Evolutionary conservation across 1,284 basidiomycete species (phyloP).

Genomic region (Trichosporon inkin): DNA sequence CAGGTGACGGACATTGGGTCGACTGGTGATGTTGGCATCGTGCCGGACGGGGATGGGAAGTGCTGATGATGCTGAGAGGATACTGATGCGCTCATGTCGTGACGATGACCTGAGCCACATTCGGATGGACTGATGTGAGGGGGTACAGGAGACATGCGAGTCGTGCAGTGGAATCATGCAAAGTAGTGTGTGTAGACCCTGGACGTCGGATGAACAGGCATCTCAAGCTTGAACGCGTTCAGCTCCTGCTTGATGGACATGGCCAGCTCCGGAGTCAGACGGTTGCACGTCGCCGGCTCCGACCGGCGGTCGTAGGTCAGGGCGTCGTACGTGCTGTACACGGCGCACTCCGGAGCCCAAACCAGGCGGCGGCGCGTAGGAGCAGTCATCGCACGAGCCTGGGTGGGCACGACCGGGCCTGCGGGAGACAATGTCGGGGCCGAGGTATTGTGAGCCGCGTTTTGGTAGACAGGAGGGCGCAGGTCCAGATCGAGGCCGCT

Average conservation of each 20-base stretch:
- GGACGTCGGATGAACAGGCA: conserved; percentile 88
- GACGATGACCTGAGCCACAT: neutral
- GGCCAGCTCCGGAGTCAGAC: conserved; percentile 86
- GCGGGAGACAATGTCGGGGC: conserved; percentile 72
- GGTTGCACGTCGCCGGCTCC: conserved; percentile 94
- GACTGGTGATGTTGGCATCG: neutral
- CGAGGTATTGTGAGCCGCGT: conserved; percentile 55
- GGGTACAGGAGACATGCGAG: conserved; percentile 11
- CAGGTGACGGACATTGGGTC: neutral
- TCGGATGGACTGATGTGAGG: conserved; percentile 4
- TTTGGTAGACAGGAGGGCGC: conserved; percentile 23
- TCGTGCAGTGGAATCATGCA: conserved; percentile 44
- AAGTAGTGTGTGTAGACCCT: conserved; percentile 71
- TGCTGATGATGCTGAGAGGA: neutral
- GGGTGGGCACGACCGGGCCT: conserved; percentile 44
- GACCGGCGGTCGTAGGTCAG: conserved; percentile 88
- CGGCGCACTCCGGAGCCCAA: conserved; percentile 86
- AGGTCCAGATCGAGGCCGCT: conserved; percentile 23
- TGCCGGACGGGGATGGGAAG: neutral
- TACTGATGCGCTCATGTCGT: neutral
- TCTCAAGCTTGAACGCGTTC: conserved; percentile 97
- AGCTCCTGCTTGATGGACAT: conserved; percentile 94
- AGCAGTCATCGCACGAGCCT: conserved; percentile 36
- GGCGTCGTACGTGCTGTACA: conserved; percentile 91
- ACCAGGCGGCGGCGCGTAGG: conserved; percentile 60